Conservation (phyloP, 805 yeast species). For the Pichia deserticola region DNA sequence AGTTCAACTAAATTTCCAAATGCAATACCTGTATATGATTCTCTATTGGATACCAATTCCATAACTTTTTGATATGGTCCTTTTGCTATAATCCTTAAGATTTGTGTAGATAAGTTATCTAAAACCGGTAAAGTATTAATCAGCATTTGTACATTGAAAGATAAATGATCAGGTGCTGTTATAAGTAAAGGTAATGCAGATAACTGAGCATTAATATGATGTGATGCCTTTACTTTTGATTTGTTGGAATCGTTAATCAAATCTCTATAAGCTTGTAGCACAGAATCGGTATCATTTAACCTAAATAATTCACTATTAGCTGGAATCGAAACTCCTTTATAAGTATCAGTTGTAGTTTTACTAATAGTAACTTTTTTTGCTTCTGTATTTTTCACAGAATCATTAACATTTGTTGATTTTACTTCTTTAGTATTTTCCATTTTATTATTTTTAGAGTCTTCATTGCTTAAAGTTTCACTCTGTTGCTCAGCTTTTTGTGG, state of each 20-base stretch:
- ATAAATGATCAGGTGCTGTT: slow-evolving; percentile 47
- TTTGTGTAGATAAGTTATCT: slow-evolving; percentile 77
- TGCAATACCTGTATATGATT: slow-evolving; percentile 55
- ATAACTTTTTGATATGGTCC: slow-evolving; percentile 73
- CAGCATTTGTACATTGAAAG: slow-evolving; percentile 56
- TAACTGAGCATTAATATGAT: slow-evolving; percentile 38
- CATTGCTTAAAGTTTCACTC: background rate
- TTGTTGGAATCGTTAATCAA: slow-evolving; percentile 17
- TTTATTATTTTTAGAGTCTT: background rate
- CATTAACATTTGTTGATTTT: background rate
- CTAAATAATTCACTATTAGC: slow-evolving; percentile 28
- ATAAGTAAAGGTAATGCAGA: slow-evolving; percentile 55
- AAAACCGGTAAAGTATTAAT: slow-evolving; percentile 66
- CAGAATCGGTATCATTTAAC: slow-evolving; percentile 15
- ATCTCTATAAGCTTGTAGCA: slow-evolving; percentile 22
- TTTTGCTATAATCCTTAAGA: slow-evolving; percentile 61
- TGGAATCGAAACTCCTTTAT: slow-evolving; percentile 29
- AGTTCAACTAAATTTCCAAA: slow-evolving; percentile 64
- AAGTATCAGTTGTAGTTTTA: slow-evolving; percentile 15
- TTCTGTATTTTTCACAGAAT: background rate
- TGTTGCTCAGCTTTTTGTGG: background rate
- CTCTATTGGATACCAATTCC: slow-evolving; percentile 58
- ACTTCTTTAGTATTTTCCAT: background rate
- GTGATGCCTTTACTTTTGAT: slow-evolving; percentile 13
- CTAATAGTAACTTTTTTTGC: background rate